phyloP scores from a whole-genome alignment of 805 yeast genomes.

The Kazachstania bromeliacearum region DNA sequence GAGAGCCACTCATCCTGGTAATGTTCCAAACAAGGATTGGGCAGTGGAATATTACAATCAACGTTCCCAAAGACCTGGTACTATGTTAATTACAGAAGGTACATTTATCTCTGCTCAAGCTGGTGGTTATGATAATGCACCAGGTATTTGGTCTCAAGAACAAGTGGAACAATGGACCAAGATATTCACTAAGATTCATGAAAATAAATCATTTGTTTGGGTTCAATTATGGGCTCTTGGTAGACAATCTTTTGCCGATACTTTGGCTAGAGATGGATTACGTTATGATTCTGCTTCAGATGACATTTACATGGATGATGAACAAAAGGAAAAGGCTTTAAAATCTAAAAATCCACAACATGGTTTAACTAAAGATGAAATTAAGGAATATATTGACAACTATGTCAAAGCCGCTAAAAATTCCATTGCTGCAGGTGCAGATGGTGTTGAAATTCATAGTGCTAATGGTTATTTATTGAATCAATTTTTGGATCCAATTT shows the following conservation, averaged over 20 bases:
- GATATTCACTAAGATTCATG: conserved; percentile 41
- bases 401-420: conserved; percentile 38
- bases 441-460: conserved; percentile 55
- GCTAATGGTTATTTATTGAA: conserved; percentile 59
- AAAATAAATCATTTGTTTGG: conserved; percentile 35
- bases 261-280: conserved; percentile 29
- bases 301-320: conserved; percentile 27
- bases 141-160: conserved; percentile 39
- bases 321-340: conserved; percentile 26
- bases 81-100: conserved; percentile 50
- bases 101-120: conserved; percentile 35
- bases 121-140: conserved; percentile 35
- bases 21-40: conserved; percentile 34
- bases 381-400: conserved; percentile 33
- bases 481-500: conserved; percentile 41
- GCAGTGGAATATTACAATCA: conserved; percentile 42
- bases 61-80: conserved; percentile 44
- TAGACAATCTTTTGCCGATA: conserved; percentile 33
- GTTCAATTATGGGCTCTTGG: conserved; percentile 45
- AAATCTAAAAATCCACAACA: conserved; percentile 25
- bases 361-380: conserved; percentile 24
- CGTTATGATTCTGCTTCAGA: conserved; percentile 33
- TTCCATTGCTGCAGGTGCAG: conserved; percentile 32
- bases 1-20: conserved; percentile 31
- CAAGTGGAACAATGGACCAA: conserved; percentile 43